A percentile compares a stretch with the other conserved stretches of the same genome.
Conservation (phyloP, 768 basidiomycete species). For the Suillus clintonianus region DNA sequence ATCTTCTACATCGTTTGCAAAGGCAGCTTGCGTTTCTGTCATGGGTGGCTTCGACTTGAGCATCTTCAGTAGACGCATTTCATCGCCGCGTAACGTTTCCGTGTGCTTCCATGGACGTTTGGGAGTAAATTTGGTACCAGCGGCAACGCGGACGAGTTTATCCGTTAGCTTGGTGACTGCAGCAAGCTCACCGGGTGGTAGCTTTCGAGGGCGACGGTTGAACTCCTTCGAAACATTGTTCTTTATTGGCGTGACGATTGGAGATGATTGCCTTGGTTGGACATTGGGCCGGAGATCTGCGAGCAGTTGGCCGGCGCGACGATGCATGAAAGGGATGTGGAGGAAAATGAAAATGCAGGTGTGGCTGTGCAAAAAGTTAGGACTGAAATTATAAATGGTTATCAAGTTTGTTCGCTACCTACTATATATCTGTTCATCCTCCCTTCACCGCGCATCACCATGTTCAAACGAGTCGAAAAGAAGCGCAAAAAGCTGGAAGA, state of each 20-base stretch:
- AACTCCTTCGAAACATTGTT: neutral
- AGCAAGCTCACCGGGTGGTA: neutral
- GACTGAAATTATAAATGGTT: neutral
- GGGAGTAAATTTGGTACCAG: conserved; percentile 23
- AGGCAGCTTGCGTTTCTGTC: conserved; percentile 14
- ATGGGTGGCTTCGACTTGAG: conserved; percentile 12
- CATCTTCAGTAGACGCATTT: conserved; percentile 36
- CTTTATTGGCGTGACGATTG: neutral
- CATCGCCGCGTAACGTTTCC: conserved; percentile 37
- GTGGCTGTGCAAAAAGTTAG: conserved; percentile 28
- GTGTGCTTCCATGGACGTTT: conserved; percentile 39
- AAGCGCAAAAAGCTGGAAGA: conserved; percentile 59
- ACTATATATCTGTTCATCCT: neutral
- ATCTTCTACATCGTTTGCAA: conserved; percentile 22
- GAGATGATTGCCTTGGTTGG: conserved; percentile 11
- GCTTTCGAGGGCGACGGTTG: neutral
- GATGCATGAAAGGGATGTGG: conserved; percentile 29
- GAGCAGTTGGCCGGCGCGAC: conserved; percentile 21
- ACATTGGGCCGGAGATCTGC: conserved; percentile 19
- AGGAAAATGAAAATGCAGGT: conserved; percentile 22
- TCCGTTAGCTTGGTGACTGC: conserved; percentile 21
- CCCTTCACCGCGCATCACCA: conserved; percentile 24
- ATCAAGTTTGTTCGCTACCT: neutral
- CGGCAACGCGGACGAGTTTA: conserved; percentile 37
- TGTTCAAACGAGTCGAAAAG: conserved; percentile 83